Base-by-base conservation (phyloP, 1,139 yeast species). In the Lodderomyces jiufengensis region DNA sequence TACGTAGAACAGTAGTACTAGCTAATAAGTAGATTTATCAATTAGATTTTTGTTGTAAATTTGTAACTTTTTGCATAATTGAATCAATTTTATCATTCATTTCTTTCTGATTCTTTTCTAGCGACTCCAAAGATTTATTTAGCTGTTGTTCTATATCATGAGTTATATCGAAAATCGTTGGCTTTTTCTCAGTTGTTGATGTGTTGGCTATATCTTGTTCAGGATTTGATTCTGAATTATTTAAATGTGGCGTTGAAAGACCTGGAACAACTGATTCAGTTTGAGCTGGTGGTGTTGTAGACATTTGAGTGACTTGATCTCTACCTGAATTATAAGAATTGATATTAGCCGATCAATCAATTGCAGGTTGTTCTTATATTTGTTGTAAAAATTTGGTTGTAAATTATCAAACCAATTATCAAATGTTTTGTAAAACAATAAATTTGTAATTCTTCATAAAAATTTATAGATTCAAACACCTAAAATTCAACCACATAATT, bases 111-210 rank as follows among this genome's bases (percentile, higher is more conserved):
- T 60, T 56, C 26, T 49, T 46, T 1, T 60, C 62, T 4, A 65
- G 38, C 20, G 41, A 28, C 5, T 46, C 45, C 14, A 66, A 51
- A 6, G 75, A 51, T 5, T 55, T 57, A 25, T 62, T 53, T 14
- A 76, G 46, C 32, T 63, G 58, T 9, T 52, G 52, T 44, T 76
- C 79, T 16, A 78, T 65, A 15, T 63, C 71, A 37, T 66, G 67
- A 1, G 80, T 76, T 13, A 77, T 59, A 33, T 78, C 82, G 43
- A 74, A 70, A 2, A 76, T 68, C 2, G 80, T 68, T 2, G 58
- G 55, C 5, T 56, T 49, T 20, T 55, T 48, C 9, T 37, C 42
- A 29, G 41, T 11, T 31, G 32, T 11, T 27, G 41, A 9, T 21
- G 32, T 29, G 26, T 22, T 18, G 7, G 15, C 14, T 6, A 15